phyloP scores from a whole-genome alignment of 2,329 filamentous ascomycete species.

The Trichoderma afroharzianum region DNA sequence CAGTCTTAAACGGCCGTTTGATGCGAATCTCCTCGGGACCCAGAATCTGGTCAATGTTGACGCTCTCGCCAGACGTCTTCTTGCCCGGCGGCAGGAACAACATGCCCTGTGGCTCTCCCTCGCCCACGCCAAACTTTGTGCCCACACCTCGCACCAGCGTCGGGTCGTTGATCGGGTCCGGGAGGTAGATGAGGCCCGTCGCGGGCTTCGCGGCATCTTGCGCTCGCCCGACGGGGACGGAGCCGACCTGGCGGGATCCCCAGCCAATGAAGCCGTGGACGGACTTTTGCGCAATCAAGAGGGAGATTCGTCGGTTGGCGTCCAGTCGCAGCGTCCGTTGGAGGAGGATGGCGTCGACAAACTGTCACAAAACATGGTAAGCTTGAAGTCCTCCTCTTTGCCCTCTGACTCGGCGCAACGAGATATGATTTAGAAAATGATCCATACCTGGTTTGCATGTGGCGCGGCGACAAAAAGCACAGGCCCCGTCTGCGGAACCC shows the following conservation, averaged over 20 bases:
- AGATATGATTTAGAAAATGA: neutral
- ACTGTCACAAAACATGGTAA: conserved; percentile 50
- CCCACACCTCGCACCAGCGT: conserved; percentile 73
- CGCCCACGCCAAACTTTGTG: conserved; percentile 72
- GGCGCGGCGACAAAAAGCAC: conserved; percentile 95
- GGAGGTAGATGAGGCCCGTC: conserved; percentile 78
- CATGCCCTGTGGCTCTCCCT: conserved; percentile 75
- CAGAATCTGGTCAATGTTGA: conserved; percentile 78
- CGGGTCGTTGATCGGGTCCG: conserved; percentile 81
- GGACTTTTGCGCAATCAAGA: conserved; percentile 92
- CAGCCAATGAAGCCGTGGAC: conserved; percentile 91
- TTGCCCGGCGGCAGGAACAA: conserved; percentile 83
- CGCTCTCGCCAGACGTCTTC: conserved; percentile 69
- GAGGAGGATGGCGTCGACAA: conserved; percentile 90
- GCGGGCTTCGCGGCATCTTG: conserved; percentile 83
- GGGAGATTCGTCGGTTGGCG: conserved; percentile 82
- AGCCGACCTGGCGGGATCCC: conserved; percentile 78
- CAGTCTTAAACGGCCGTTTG: conserved; percentile 82
- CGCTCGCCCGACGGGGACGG: conserved; percentile 88
- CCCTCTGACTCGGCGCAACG: neutral
- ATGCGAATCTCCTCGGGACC: conserved; percentile 77
- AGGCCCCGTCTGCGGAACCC: conserved; percentile 81
- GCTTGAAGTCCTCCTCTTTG: neutral
- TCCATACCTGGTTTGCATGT: conserved; percentile 84
- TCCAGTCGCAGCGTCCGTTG: conserved; percentile 87